Percentiles rank a stretch among this genome's conserved stretches.
These are phyloP conservation scores for Dendryphion nanum DNA, from an alignment of 2,329 filamentous ascomycete genomes.

Conservation along the genomic window DNA sequence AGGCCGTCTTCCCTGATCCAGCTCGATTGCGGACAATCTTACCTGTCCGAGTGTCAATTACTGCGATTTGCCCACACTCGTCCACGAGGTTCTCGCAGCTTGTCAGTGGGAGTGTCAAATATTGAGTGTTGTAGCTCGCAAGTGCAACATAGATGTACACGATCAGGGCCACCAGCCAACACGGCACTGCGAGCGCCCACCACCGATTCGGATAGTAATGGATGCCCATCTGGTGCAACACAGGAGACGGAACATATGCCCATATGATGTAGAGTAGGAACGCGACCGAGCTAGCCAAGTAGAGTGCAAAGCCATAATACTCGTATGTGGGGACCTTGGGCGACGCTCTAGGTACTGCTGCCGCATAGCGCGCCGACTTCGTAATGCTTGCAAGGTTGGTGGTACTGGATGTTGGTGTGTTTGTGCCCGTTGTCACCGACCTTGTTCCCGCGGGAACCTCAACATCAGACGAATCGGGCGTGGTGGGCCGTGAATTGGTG, in stretches of 20 bases:
- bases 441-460: constrained; percentile 48
- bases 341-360: constrained; percentile 74
- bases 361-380: constrained; percentile 57
- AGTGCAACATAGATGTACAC: constrained; percentile 94
- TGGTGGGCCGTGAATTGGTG: constrained; percentile 74
- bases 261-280: constrained; percentile 75
- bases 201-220: constrained; percentile 96
- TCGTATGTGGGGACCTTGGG: constrained; percentile 99
- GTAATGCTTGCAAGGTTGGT: constrained; percentile 60
- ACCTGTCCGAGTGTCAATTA: constrained; percentile 68
- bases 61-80: constrained; percentile 80
- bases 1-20: constrained; percentile 6
- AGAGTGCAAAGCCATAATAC: constrained; percentile 98
- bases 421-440: constrained; percentile 17
- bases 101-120: constrained; percentile 76
- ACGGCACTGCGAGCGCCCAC: constrained; percentile 93
- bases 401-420: constrained; percentile 44
- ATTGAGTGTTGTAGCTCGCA: constrained; percentile 84
- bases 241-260: constrained; percentile 88
- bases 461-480: constrained; percentile 86
- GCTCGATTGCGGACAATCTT: constrained; percentile 46
- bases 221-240: constrained; percentile 89
- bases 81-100: constrained; percentile 90
- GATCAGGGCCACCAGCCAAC: constrained; percentile 83
- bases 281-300: constrained; percentile 79